Evolutionary conservation across 2,329 filamentous ascomycete genomes (phyloP).

Genomic region (Phyllosticta ampelicida): DNA sequence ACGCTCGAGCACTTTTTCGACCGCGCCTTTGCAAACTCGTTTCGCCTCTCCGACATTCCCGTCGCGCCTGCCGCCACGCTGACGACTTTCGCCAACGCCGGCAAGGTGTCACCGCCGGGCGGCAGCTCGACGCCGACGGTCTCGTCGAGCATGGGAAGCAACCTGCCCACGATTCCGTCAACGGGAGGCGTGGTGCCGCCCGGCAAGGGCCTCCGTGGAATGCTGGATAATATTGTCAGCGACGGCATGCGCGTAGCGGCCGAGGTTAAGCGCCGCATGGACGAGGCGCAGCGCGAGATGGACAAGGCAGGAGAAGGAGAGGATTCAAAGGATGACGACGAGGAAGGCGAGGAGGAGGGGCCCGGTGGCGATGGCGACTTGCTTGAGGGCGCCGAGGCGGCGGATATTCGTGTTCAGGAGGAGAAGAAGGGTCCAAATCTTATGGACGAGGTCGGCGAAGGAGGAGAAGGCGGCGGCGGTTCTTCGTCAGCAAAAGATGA

Average conservation of each 20-base stretch:
- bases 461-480: background rate
- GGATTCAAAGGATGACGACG: conserved; percentile 57
- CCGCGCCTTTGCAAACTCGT: conserved; percentile 83
- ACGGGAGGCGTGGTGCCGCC: conserved; percentile 50
- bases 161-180: conserved; percentile 16
- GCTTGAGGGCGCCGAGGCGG: conserved; percentile 40
- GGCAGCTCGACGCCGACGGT: conserved; percentile 28
- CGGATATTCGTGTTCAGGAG: conserved; percentile 21
- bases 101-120: conserved; percentile 18
- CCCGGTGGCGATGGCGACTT: conserved; percentile 30
- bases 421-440: background rate
- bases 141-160: conserved; percentile 34
- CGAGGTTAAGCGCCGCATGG: conserved; percentile 85
- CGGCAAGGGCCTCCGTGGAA: conserved; percentile 72
- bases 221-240: conserved; percentile 93
- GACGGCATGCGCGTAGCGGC: conserved; percentile 94
- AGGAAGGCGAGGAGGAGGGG: conserved; percentile 29
- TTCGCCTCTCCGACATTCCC: conserved; percentile 66
- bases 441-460: background rate
- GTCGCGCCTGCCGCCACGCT: conserved; percentile 57
- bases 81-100: conserved; percentile 71
- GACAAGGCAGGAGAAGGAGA: conserved; percentile 59
- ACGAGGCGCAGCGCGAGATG: conserved; percentile 85
- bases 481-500: conserved; percentile 12
- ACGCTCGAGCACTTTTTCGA: conserved; percentile 96